Evolutionary conservation across 768 basidiomycete genomes (phyloP), one percentile per base, ranked within the genome.

Genomic region (Boletus reticulatus): DNA sequence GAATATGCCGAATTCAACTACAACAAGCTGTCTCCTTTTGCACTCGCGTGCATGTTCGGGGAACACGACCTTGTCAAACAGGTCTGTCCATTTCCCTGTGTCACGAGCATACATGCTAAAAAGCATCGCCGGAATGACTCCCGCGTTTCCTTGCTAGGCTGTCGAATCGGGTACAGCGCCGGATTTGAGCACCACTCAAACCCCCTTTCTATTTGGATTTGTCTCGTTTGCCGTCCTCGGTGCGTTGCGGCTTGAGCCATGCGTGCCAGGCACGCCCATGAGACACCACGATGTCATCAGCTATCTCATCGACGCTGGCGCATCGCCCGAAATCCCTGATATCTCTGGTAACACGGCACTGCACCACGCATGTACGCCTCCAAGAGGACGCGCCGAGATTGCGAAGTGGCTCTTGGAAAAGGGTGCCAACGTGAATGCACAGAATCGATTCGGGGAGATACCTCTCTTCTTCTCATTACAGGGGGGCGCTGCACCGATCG

Each of bases 291-390:
- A 74, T 6, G 66, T 73, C 14, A 67, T 84, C 49, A 62, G 67
- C 37, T 74, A 70, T 46, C 75, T 85, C 22, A 67, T 83, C 38
- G 62, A 72, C 0, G 56, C 64, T 0, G 80, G 81, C 13, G 69
- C 76, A 0, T 70, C 79, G 4, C 64, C 72, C 4, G 71, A 82
- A 48, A 20, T 73, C 2, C 66, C 67, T 2, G 83, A 83, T 53
- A 76, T 84, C 43, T 72, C 66, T 11, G 80, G 80, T 4, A 71
- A 71, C 66, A 83, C 80, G 1, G 78, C 84, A 1, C 73, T 84
- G 5, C 75, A 79, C 45, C 81, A 83, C 61, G 69, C 73, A 0
- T 74, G 75, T 9, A 73, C 72, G 6, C 67, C 69, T 0, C 60
- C 62, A 0, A 19, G 44, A 2, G 63, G 68, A 0, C 60, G 70